Base-by-base conservation (phyloP, 345 rosid genomes). In the Eucalyptus shirleyi region DNA sequence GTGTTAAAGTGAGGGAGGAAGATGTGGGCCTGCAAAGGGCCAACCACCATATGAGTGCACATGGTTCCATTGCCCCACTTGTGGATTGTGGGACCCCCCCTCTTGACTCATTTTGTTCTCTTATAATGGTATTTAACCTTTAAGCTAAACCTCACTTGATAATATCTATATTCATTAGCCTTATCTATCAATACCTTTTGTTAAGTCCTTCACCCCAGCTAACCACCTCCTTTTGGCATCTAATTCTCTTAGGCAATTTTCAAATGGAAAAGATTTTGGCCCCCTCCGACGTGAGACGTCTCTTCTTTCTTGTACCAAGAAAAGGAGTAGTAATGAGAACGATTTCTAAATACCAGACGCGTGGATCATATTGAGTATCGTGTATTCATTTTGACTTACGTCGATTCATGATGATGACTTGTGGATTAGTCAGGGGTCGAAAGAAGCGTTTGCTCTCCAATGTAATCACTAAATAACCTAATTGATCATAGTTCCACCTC, bases 31-130 rank as follows among this genome's bases (percentile, higher is more conserved):
- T 40, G 85, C 85, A 40, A 23, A 50, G 89, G 88, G 90, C 95
- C 96, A 94, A 94, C 95, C 90, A 94, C 95, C 95, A 94, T 94
- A 95, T 95, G 96, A 91, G 90, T 87, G 96, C 96, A 94, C 96
- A 94, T 94, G 96, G 91, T 91, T 90, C 94, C 95, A 86, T 89
- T 90, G 90, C 83, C 92, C 95, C 93, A 90, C 93, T 92, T 60
- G 55, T 92, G 93, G 89, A 90, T 86, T 12, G 87, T 50, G 87
- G 87, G 87, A 7, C 87, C 59, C 87, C 51, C 87, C 5, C 9
- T 49, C 55, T 30, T 72, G 83, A 88, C 89, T 47, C 23, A 53
- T 60, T 55, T 77, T 77, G 85, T 77, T 77, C 85, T 37, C 85
- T 77, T 77, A 12, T 77, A 77, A 77, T 77, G 85, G 47, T 42